Evolutionary conservation across 768 basidiomycete species (phyloP), one percentile per base, ranked within the genome.

Genomic region (Boletus eberwhitei): DNA sequence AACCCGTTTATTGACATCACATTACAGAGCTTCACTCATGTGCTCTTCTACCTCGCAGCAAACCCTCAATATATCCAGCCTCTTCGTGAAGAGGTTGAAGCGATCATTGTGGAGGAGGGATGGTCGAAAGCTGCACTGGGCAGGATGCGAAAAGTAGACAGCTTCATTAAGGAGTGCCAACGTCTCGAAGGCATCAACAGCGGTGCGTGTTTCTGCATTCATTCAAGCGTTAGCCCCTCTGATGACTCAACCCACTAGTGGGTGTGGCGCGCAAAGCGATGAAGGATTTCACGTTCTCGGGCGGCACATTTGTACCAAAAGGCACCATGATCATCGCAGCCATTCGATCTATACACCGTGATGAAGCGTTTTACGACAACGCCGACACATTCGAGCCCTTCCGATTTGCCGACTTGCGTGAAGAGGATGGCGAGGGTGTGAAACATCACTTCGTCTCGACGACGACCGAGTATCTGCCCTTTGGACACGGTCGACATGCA

Each of bases 131-230:
- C 0, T 9, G 21, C 62, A 2, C 24, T 74, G n/a, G 54, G 36
- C 11, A 68, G 67, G 36, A 65, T 74, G 64, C 67, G 57, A 45
- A 71, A 71, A 53, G 48, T 77, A 3, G 76, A 78, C 41, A 78
- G 74, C 50, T 77, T 79, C 51, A 59, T 59, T 2, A 59, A 13
- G 17, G 58, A 59, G 5, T 54, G 58, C 8, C 58, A 59, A 14
- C 58, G 58, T 21, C 19, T 60, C 5, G 48, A 55, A 31, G 48
- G 58, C 22, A 43, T n/a, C n/a, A n/a, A n/a, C n/a, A n/a, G n/a
- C n/a, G n/a, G n/a, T n/a, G n/a, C n/a, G n/a, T n/a, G n/a, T n/a
- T n/a, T n/a, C n/a, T n/a, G n/a, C n/a, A n/a, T n/a, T n/a, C n/a
- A n/a, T n/a, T n/a, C n/a, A n/a, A n/a, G n/a, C 3, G 8, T 12